Conservation (phyloP, 768 basidiomycete genomes). For the Tricholoma bakamatsutake region DNA sequence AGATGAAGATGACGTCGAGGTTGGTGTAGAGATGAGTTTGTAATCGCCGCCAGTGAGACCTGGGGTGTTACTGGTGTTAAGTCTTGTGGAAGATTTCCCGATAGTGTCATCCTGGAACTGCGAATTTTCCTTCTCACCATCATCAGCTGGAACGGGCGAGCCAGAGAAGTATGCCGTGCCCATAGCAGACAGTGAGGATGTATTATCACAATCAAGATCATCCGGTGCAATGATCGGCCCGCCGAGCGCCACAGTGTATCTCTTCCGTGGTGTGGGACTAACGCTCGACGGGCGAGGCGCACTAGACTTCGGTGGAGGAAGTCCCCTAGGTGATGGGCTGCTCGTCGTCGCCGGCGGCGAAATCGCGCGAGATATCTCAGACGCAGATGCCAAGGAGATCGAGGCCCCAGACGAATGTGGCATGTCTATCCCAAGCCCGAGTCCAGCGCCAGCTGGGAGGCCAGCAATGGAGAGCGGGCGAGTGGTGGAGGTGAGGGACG, state of each 20-base stretch:
- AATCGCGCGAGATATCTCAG: slow-evolving; percentile 10
- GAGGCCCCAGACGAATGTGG: slow-evolving; percentile 22
- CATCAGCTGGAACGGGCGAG: slow-evolving; percentile 22
- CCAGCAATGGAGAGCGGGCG: slow-evolving; percentile 44
- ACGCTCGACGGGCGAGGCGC: slow-evolving; percentile 46
- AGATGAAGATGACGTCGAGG: slow-evolving; percentile 16
- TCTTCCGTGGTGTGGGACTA: slow-evolving; percentile 72
- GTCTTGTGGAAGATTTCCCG: slow-evolving; percentile 43
- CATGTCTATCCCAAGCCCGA: slow-evolving; percentile 18
- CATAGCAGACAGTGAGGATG: slow-evolving; percentile 22
- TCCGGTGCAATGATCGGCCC: slow-evolving; percentile 54
- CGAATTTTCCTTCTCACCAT: slow-evolving; percentile 34
- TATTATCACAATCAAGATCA: slow-evolving; percentile 12
- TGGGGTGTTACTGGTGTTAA: neutral
- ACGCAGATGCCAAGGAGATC: slow-evolving; percentile 15
- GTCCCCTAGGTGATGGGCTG: slow-evolving; percentile 20
- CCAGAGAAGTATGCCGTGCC: slow-evolving; percentile 40
- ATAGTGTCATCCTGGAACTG: slow-evolving; percentile 55
- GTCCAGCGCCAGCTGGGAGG: slow-evolving; percentile 9
- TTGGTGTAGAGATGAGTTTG: slow-evolving; percentile 16
- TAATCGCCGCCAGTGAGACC: slow-evolving; percentile 18
- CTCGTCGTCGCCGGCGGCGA: slow-evolving; percentile 13
- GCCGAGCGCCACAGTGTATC: slow-evolving; percentile 83
- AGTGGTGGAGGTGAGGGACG: slow-evolving; percentile 50
- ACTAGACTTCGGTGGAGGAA: slow-evolving; percentile 38